Percentiles rank a stretch among this genome's conserved stretches.
These are phyloP conservation scores for Volvox africanus DNA, from an alignment of 139 green algal genomes.

Conservation along the genomic window DNA sequence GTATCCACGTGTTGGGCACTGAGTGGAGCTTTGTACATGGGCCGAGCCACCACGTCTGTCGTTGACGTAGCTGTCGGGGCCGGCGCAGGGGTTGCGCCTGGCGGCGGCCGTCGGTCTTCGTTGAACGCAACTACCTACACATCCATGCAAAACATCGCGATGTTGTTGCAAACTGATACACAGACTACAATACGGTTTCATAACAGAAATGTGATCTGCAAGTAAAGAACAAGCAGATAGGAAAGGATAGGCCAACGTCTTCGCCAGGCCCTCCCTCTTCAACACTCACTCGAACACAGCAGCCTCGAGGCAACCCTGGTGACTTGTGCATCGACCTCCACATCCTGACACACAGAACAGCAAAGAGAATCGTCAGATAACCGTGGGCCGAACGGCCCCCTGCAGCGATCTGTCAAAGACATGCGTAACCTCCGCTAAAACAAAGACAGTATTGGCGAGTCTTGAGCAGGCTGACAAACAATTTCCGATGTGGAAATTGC, in stretches of 20 bases:
- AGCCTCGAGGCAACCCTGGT: background rate
- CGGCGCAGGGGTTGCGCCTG: background rate
- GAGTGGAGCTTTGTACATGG: background rate
- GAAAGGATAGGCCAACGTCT: background rate
- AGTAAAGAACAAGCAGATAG: too few relatives aligned
- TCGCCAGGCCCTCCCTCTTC: background rate
- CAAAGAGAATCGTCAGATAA: too few relatives aligned
- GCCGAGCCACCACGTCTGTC: background rate
- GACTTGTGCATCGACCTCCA: slow-evolving; percentile 1
- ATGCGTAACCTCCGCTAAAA: too few relatives aligned
- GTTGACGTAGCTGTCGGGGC: background rate
- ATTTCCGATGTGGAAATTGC: background rate
- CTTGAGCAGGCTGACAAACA: too few relatives aligned
- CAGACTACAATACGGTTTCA: too few relatives aligned
- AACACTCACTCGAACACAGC: background rate
- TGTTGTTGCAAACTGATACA: too few relatives aligned
- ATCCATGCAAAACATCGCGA: background rate
- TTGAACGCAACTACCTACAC: slow-evolving; percentile 21
- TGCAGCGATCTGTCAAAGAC: too few relatives aligned
- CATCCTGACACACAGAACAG: background rate
- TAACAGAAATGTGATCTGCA: too few relatives aligned
- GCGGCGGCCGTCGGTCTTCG: background rate
- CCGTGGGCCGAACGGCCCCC: too few relatives aligned
- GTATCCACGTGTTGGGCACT: background rate
- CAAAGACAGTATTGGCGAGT: too few relatives aligned